Percentiles rank a stretch among this genome's conserved stretches.
Conservation (phyloP, 805 yeast genomes). For the Zygotorulaspora florentina region DNA sequence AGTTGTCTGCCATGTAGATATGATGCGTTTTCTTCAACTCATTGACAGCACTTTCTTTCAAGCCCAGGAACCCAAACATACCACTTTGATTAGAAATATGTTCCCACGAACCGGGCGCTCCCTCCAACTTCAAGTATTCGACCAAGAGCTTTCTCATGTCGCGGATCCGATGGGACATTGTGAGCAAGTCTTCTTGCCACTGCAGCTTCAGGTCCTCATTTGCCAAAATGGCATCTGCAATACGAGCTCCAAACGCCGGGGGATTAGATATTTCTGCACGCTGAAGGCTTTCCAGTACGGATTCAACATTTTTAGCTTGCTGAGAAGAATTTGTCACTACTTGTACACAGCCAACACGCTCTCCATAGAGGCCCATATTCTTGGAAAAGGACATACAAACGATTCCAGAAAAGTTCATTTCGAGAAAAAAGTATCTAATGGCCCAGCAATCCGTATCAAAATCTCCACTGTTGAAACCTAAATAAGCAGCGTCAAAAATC, state of each 20-base stretch:
- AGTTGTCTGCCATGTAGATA: conserved; percentile 4
- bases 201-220: conserved; percentile 49
- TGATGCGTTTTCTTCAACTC: conserved; percentile 3
- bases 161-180: conserved; percentile 68
- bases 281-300: conserved; percentile 32
- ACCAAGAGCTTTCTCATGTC: conserved; percentile 45
- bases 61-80: conserved; percentile 5
- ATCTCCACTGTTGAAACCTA: conserved; percentile 78
- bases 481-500: conserved; percentile 80
- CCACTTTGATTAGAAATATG: conserved; percentile 3
- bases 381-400: conserved; percentile 80
- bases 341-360: conserved; percentile 63
- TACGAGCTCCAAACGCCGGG: conserved; percentile 79
- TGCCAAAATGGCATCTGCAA: conserved; percentile 63
- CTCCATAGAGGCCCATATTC: conserved; percentile 83
- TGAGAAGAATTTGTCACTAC: conserved; percentile 45
- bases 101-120: conserved; percentile 5
- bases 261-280: conserved; percentile 63
- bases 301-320: conserved; percentile 28
- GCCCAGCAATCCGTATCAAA: conserved; percentile 62
- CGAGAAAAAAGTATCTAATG: conserved; percentile 40
- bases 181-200: conserved; percentile 68
- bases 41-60: not conserved
- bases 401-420: conserved; percentile 12
- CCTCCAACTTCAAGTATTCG: not conserved